A percentile compares a stretch with the other conserved stretches of the same genome.
Evolutionary conservation across 805 yeast species (phyloP).

Genomic region (Candida sanyiensis): DNA sequence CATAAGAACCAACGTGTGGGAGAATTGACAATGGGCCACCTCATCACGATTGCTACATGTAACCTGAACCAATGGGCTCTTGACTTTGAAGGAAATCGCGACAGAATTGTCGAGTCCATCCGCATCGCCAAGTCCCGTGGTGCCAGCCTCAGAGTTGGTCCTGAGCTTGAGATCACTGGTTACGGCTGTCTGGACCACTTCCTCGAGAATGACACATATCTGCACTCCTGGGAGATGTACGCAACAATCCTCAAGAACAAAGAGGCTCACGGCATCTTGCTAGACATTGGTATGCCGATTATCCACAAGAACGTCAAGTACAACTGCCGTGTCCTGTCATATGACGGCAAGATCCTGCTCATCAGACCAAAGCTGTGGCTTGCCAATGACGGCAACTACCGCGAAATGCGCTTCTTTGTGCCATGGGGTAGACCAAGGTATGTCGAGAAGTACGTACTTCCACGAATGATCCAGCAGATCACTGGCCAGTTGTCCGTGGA

Average conservation of each 20-base stretch:
- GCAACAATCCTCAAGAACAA: constrained; percentile 62
- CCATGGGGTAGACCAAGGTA: constrained; percentile 85
- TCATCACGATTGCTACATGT: constrained; percentile 88
- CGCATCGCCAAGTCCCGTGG: constrained; percentile 65
- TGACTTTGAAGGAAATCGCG: constrained; percentile 95
- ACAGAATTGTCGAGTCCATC: constrained; percentile 81
- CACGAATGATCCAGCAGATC: constrained; percentile 57
- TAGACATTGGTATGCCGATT: constrained; percentile 95
- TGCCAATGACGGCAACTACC: constrained; percentile 96
- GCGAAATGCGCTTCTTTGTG: constrained; percentile 95
- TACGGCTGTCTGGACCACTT: constrained; percentile 95
- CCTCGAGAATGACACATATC: constrained; percentile 78
- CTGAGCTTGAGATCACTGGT: constrained; percentile 92
- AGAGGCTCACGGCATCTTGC: constrained; percentile 68
- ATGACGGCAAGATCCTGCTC: constrained; percentile 70
- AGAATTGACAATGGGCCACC: constrained; percentile 81
- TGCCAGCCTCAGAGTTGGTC: constrained; percentile 88
- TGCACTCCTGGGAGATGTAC: constrained; percentile 94
- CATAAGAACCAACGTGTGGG: too few species aligned
- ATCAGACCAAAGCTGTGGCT: constrained; percentile 91
- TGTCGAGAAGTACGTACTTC: constrained; percentile 69
- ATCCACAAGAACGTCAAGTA: constrained; percentile 82
- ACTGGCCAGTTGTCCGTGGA: constrained; percentile 65
- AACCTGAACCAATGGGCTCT: constrained; percentile 98
- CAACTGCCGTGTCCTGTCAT: constrained; percentile 83